These are phyloP conservation scores for Linanthus parryae DNA, from an alignment of 148 eudicot genomes.

Conservation along the genomic window DNA sequence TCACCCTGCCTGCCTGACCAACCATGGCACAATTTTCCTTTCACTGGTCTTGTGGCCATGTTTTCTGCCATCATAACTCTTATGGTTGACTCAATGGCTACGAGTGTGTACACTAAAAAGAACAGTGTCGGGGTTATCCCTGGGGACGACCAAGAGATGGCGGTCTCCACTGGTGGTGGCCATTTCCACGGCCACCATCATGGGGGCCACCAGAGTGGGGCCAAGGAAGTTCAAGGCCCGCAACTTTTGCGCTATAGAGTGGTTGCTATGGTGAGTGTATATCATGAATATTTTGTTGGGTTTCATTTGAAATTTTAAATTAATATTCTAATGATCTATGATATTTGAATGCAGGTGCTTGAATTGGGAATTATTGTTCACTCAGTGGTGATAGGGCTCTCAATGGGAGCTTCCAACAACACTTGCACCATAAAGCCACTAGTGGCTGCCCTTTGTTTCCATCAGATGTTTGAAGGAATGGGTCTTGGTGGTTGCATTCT, in stretches of 20 bases:
- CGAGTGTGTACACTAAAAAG: constrained; percentile 21
- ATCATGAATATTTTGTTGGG: too few species aligned
- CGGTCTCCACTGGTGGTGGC: background rate
- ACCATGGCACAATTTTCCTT: constrained; percentile 37
- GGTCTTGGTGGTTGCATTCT: constrained; percentile 84
- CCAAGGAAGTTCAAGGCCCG: background rate
- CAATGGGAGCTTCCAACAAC: constrained; percentile 69
- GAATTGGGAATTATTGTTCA: constrained; percentile 80
- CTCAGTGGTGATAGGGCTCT: constrained; percentile 73
- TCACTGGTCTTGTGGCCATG: constrained; percentile 29
- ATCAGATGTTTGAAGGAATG: constrained; percentile 81
- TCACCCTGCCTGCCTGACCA: constrained; percentile 26
- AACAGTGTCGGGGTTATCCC: too few species aligned
- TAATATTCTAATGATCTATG: too few species aligned
- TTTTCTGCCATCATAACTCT: constrained; percentile 32
- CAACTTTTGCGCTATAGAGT: constrained; percentile 12
- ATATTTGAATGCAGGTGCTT: constrained; percentile 42
- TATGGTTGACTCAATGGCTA: constrained; percentile 34
- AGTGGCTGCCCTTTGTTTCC: constrained; percentile 73
- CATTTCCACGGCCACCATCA: constrained; percentile 11
- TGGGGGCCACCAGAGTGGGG: background rate
- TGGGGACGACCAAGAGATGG: background rate
- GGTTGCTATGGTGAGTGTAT: constrained; percentile 12
- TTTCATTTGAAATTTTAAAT: too few species aligned
- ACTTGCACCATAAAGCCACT: constrained; percentile 72